Conservation (phyloP, 139 green algal species). For the Chlamydomonas sphaeroides region DNA sequence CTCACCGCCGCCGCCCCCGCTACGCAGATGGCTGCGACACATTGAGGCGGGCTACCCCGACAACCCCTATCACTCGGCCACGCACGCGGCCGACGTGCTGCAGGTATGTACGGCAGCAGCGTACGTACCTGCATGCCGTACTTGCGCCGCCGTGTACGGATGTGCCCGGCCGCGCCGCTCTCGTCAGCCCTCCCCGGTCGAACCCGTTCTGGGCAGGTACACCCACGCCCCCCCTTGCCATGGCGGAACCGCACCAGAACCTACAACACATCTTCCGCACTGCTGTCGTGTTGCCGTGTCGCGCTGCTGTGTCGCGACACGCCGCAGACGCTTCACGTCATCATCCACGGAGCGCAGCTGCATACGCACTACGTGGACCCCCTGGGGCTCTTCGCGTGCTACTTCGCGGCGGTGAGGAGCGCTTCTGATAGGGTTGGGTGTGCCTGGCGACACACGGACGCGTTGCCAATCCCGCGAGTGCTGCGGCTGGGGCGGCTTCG, state of each 20-base stretch:
- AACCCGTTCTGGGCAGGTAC: too few species aligned
- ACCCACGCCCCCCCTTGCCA: too few species aligned
- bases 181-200: too few species aligned
- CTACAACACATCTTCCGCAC: too few species aligned
- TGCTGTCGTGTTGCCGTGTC: too few species aligned
- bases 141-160: too few species aligned
- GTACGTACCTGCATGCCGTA: too few species aligned
- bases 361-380: slow-evolving; percentile 22
- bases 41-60: slow-evolving; percentile 46
- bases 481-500: too few species aligned
- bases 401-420: slow-evolving; percentile 19
- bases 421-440: not conserved
- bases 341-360: slow-evolving; percentile 42
- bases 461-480: not conserved
- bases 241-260: too few species aligned
- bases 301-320: too few species aligned
- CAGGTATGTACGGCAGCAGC: too few species aligned
- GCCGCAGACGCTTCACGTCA: slow-evolving; percentile 53
- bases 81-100: slow-evolving; percentile 58
- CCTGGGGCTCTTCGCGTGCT: slow-evolving; percentile 9
- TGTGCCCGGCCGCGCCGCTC: too few species aligned
- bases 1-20: not conserved
- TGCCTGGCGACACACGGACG: not conserved
- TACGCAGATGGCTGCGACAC: not conserved
- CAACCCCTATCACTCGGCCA: slow-evolving; percentile 63